Percentiles rank a stretch among this genome's conserved stretches.
These are phyloP conservation scores for Leccinellum albellum DNA, from an alignment of 768 basidiomycete species.

Conservation along the genomic window DNA sequence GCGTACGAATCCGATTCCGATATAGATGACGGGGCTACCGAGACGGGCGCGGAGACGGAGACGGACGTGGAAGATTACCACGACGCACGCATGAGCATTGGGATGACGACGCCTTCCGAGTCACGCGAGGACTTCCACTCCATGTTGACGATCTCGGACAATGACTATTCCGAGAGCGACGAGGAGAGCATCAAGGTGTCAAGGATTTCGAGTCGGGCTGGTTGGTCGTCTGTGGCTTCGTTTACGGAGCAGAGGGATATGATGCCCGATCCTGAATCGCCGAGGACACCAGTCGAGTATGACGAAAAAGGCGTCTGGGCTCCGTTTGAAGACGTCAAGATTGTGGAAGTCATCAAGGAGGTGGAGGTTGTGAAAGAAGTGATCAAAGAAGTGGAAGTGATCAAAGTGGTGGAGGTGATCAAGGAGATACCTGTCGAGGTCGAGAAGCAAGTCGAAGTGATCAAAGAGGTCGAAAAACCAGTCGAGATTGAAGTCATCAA, in stretches of 20 bases:
- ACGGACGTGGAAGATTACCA: slow-evolving; percentile 71
- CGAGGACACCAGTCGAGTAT: slow-evolving; percentile 38
- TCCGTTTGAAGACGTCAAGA: slow-evolving; percentile 27
- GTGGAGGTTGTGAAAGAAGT: slow-evolving; percentile 3
- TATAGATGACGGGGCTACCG: slow-evolving; percentile 42
- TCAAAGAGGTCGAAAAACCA: slow-evolving; percentile 21
- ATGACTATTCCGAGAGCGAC: slow-evolving; percentile 56
- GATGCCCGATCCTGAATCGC: slow-evolving; percentile 1
- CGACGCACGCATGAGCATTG: slow-evolving; percentile 67
- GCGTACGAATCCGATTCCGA: slow-evolving; percentile 45
- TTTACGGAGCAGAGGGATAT: slow-evolving; percentile 13
- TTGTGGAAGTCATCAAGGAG: slow-evolving; percentile 31
- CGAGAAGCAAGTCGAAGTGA: too few relatives aligned
- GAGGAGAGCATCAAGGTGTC: slow-evolving; percentile 78
- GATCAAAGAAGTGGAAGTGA: slow-evolving; percentile 30
- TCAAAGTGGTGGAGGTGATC: slow-evolving; percentile 16
- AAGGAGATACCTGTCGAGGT: slow-evolving; percentile 22
- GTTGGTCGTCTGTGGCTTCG: slow-evolving; percentile 25
- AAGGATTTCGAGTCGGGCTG: slow-evolving; percentile 34
- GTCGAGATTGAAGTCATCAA: slow-evolving; percentile 20
- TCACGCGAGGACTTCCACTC: slow-evolving; percentile 77
- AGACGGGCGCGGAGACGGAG: slow-evolving; percentile 66
- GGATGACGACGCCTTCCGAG: slow-evolving; percentile 59
- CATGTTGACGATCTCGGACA: slow-evolving; percentile 64
- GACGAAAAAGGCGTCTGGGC: slow-evolving; percentile 45